A percentile compares a stretch with the other conserved stretches of the same genome.
phyloP scores from a whole-genome alignment of 306 rosid genomes.

The Inga oerstediana region DNA sequence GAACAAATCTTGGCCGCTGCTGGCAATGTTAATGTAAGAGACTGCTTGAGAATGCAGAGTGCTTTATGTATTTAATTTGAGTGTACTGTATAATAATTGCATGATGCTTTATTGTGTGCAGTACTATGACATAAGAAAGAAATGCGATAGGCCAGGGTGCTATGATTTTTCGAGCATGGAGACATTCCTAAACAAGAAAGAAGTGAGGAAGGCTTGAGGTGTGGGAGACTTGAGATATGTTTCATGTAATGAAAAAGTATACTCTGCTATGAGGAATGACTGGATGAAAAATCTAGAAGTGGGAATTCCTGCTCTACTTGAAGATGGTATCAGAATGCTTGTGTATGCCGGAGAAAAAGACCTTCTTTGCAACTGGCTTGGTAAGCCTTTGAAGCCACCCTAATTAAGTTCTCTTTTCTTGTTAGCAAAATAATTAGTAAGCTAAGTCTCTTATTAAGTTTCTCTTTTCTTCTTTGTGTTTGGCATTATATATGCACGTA shows the following conservation, averaged over 20 bases:
- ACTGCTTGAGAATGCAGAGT: not conserved
- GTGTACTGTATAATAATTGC: not conserved
- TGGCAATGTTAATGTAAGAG: constrained; percentile 66
- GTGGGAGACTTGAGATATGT: constrained; percentile 76
- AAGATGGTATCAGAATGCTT: constrained; percentile 85
- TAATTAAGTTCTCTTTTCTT: not conserved
- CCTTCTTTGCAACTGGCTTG: constrained; percentile 97
- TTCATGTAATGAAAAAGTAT: constrained; percentile 47
- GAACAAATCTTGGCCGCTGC: constrained; percentile 35
- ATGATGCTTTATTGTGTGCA: constrained; percentile 38
- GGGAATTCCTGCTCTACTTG: constrained; percentile 85
- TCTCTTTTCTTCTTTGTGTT: not conserved
- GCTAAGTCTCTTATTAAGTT: too few relatives aligned
- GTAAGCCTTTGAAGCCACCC: constrained; percentile 27
- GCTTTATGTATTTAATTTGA: not conserved
- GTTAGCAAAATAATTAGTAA: too few relatives aligned
- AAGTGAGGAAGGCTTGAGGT: constrained; percentile 72
- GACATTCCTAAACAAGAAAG: constrained; percentile 62
- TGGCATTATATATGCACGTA: not conserved
- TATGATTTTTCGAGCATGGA: constrained; percentile 84
- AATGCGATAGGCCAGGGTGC: constrained; percentile 60
- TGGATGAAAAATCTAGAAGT: constrained; percentile 98
- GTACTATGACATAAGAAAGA: constrained; percentile 89
- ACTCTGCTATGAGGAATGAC: constrained; percentile 32
- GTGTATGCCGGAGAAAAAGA: constrained; percentile 95